Base-by-base conservation (phyloP, 2,329 filamentous ascomycete species). In the Aspergillus nomiae region DNA sequence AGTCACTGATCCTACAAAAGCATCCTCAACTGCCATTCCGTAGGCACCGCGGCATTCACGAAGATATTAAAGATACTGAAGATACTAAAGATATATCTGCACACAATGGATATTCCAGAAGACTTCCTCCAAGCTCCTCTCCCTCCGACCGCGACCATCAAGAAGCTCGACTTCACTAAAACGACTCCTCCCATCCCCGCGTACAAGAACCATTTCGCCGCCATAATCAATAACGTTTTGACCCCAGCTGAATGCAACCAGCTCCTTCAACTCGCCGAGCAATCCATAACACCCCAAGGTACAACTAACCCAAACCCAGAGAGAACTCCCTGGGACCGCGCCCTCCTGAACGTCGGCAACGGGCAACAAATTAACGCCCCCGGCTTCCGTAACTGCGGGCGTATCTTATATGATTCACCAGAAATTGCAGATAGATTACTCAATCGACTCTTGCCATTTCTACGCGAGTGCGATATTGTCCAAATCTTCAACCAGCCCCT, bases 371-470 rank as follows among this genome's bases (percentile, higher is more conserved):
- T 81, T 4, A 74, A 87, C 50, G 77, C 82, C 2, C 79, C 84
- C 1, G 82, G 86, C 19, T 86, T 86, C 59, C 83, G 92, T 14
- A 89, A 90, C 65, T 89, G 89, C 70, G 89, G 89, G 26, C 84
- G 91, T 6, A 91, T 94, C 67, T 89, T 95, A 67, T 92, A 89
- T 86, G 90, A 94, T 72, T 78, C 85, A 11, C 80, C 83, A 56
- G 84, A 85, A 1, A 69, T 94, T 2, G 87, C 87, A 0, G 82
- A 85, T 36, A 84, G 86, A n/a, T 70, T 95, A 0, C 89, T 89
- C 84, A 80, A 77, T 46, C 83, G 91, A 12, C 74, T 86, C n/a
- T 73, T 76, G 63, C 76, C 76, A 6, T 75, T 77, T n/a, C 68
- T 87, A 21, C 77, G 77, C 0, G 80, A 83, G 24, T 85, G 89